Conservation (phyloP, 2,329 filamentous ascomycete genomes). For the Colletotrichum higginsianum region DNA sequence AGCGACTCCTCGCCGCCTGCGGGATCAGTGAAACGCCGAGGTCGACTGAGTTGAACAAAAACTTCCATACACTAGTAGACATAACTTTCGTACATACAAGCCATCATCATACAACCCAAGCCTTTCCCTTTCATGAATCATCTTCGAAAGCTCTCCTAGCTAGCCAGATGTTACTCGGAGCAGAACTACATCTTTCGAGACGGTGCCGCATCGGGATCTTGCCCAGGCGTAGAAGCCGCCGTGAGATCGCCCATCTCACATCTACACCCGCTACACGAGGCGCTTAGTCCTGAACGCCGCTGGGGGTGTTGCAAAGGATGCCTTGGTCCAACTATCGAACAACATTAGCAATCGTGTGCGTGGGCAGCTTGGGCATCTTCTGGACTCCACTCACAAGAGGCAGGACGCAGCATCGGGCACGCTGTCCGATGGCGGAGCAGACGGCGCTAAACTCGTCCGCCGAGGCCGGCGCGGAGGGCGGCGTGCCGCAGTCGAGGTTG, state of each 20-base stretch:
- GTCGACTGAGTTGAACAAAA: slow-evolving; percentile 6
- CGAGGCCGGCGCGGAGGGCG: slow-evolving; percentile 54
- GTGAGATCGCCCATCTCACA: background rate
- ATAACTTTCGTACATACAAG: slow-evolving; percentile 4
- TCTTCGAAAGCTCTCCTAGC: background rate
- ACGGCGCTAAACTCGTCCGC: slow-evolving; percentile 60
- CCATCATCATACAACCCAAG: slow-evolving; percentile 12
- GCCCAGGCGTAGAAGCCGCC: background rate
- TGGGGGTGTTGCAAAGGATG: slow-evolving; percentile 54
- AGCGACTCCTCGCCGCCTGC: background rate
- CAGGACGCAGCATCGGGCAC: slow-evolving; percentile 70
- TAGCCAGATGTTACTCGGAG: slow-evolving; percentile 15
- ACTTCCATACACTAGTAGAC: slow-evolving; percentile 16
- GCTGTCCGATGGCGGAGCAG: slow-evolving; percentile 66
- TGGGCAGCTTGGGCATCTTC: background rate
- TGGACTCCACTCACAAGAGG: slow-evolving; percentile 55
- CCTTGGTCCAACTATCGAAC: slow-evolving; percentile 49
- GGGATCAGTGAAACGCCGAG: too few species aligned
- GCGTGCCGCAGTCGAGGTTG: slow-evolving; percentile 69
- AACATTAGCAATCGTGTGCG: slow-evolving; percentile 7
- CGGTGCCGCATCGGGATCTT: background rate
- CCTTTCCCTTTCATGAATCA: background rate
- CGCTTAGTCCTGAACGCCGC: slow-evolving; percentile 49
- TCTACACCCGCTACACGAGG: background rate
- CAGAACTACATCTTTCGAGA: slow-evolving; percentile 1